Base-by-base conservation (phyloP, 2,329 filamentous ascomycete species). In the Aspergillus arachidicola region DNA sequence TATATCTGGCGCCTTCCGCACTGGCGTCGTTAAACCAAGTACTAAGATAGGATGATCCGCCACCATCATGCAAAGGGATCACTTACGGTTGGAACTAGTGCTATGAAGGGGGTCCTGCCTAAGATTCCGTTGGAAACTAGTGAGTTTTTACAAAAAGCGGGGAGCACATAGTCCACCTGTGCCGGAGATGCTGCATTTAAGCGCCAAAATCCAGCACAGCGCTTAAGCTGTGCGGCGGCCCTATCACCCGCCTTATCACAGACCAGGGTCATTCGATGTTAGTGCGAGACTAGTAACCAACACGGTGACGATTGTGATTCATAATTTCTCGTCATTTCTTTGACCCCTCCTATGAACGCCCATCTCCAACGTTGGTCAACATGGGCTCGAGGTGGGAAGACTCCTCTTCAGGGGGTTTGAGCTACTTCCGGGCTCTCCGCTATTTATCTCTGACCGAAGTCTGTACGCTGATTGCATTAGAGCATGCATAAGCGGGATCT, bases 11-110 rank as follows among this genome's bases (percentile, higher is more conserved):
- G 51, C 51, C 51, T 16, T 26, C 51, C 32, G 51, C 34, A 55
- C 51, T 55, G 51, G 32, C 26, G 51, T 30, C 51, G 51, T 26
- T 32, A 55, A 55, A 14, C 36, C 23, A 21, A 10, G 34, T 34
- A 23, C 10, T 26, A 38, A 14, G 32, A 55, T 55, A 55, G 51
- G 51, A 26, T 38, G 51, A 55, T 41, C 3, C 21, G 30, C 32
- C 32, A 55, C 51, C 51, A 55, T 26, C 51, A 55, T 55, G 51
- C 51, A 32, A 12, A 55, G 23, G 21, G 51, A 38, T 55, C 51
- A 55, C 51, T 55, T 55, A 30, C n/a, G 23, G 32, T 38, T 36
- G 51, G 32, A 10, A 38, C 32, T 55, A 55, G 32, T 55, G 14
- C 51, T 9, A 28, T 38, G 32, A 26, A n/a, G 21, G 51, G 51